These are phyloP conservation scores for Brassica rapa DNA, from an alignment of 345 rosid species.

Conservation along the genomic window DNA sequence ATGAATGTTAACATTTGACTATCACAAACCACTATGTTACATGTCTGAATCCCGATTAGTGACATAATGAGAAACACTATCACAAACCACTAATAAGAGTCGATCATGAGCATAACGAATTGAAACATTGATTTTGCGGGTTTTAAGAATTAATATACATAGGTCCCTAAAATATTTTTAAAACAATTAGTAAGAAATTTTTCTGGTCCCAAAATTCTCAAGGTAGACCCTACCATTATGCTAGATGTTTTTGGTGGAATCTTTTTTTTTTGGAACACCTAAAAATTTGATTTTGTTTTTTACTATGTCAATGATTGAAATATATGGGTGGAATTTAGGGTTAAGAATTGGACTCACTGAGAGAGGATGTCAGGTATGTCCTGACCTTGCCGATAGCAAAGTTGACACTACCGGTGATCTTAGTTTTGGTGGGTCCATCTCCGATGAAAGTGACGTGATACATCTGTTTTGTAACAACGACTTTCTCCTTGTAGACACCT, in stretches of 20 bases:
- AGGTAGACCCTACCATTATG: neutral
- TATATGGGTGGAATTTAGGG: neutral
- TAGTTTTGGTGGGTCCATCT: slow-evolving; percentile 69
- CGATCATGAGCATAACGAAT: too few species aligned
- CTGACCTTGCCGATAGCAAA: slow-evolving; percentile 42
- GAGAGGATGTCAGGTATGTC: slow-evolving; percentile 60
- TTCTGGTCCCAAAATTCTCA: too few species aligned
- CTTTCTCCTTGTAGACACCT: slow-evolving; percentile 64
- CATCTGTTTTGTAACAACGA: slow-evolving; percentile 41
- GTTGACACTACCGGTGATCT: slow-evolving; percentile 56
- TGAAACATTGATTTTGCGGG: too few species aligned
- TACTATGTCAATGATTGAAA: neutral
- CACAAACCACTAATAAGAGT: neutral
- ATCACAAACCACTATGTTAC: neutral
- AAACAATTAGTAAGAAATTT: too few species aligned
- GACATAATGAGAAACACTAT: neutral
- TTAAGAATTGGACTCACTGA: slow-evolving; percentile 45
- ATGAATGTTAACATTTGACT: neutral
- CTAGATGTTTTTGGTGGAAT: neutral
- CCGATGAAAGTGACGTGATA: slow-evolving; percentile 61
- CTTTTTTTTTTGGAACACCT: neutral
- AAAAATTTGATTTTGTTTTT: too few species aligned
- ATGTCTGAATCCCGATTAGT: neutral
- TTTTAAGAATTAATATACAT: too few species aligned
- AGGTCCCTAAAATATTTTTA: too few species aligned